Evolutionary conservation across 192 early-diverging fungal species (phyloP), one percentile per base, ranked within the genome.

Genomic region (Linderina pennispora): DNA sequence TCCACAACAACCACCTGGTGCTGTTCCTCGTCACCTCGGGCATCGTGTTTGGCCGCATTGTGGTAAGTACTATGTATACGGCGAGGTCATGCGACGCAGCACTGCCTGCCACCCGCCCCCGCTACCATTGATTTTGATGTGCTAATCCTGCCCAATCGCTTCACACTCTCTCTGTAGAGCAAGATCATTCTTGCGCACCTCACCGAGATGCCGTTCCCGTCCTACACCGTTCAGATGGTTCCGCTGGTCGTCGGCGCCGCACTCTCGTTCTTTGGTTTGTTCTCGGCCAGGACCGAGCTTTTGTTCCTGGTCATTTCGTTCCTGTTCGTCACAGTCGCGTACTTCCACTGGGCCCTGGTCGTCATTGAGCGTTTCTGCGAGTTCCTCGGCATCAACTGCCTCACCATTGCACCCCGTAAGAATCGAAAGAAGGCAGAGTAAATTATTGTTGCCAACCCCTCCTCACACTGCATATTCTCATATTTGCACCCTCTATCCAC

Each of bases 121-220:
- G n/a, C n/a, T n/a, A n/a, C n/a, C 42, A 45, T 24, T 16, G 24
- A 21, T 25, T 33, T 39, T 23, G 2, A 44, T 23, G 7, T 25
- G 8, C n/a, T n/a, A n/a, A n/a, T n/a, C n/a, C n/a, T n/a, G n/a
- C n/a, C n/a, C n/a, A n/a, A n/a, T n/a, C n/a, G n/a, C n/a, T n/a
- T n/a, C n/a, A n/a, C n/a, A n/a, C n/a, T n/a, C n/a, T n/a, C n/a
- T 23, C 20, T 62, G 55, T 70, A 70, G 66, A 87, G 88, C 51
- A 87, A 90, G 50, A 91, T 95, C 42, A 91, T 95, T 43, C 61
- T 95, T 61, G 85, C 87, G 19, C 92, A 95, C 43, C 76, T 95
- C 32, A 89, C 88, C 21, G 86, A 89, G 68, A 80, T 74, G 55
- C 54, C 62, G 20, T 95, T 86, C 71, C 92, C 92, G 28, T 82